A percentile compares a stretch with the other conserved stretches of the same genome.
Conservation (phyloP, 306 rosid species). For the Prunus davidiana region DNA sequence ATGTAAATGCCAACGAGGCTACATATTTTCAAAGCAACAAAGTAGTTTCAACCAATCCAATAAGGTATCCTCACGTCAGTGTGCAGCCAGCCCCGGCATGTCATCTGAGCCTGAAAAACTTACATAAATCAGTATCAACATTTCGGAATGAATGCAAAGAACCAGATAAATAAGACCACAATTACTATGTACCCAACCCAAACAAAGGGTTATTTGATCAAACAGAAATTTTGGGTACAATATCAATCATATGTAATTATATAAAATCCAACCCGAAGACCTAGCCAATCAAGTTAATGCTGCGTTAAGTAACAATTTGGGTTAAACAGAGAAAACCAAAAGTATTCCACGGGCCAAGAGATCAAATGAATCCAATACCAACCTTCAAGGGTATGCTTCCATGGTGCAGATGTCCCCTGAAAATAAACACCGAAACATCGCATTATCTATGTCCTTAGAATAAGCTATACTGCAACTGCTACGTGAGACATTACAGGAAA, state of each 20-base stretch:
- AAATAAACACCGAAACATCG: constrained; percentile 9
- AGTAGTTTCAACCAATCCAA: constrained; percentile 13
- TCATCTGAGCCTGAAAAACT: constrained; percentile 77
- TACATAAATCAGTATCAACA: constrained; percentile 19
- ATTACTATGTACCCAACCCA: not conserved
- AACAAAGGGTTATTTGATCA: not conserved
- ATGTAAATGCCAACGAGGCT: constrained; percentile 1
- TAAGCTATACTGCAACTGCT: not conserved
- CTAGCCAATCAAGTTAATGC: not conserved
- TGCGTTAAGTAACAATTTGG: not conserved
- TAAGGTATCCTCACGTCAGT: constrained; percentile 51
- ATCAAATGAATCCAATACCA: constrained; percentile 6
- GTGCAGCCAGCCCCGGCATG: constrained; percentile 97
- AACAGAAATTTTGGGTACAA: not conserved
- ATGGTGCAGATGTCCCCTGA: constrained; percentile 85
- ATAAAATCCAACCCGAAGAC: not conserved
- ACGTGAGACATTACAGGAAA: not conserved
- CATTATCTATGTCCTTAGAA: not conserved
- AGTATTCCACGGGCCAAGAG: not conserved
- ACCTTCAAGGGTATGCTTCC: constrained; percentile 96
- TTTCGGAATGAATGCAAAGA: not conserved
- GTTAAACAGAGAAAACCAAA: not conserved
- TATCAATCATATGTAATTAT: not conserved
- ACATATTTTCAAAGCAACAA: constrained; percentile 15
- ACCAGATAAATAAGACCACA: not conserved